Conservation (phyloP, 202 grass and related monocot genomes). For the Zoysia matrella region DNA sequence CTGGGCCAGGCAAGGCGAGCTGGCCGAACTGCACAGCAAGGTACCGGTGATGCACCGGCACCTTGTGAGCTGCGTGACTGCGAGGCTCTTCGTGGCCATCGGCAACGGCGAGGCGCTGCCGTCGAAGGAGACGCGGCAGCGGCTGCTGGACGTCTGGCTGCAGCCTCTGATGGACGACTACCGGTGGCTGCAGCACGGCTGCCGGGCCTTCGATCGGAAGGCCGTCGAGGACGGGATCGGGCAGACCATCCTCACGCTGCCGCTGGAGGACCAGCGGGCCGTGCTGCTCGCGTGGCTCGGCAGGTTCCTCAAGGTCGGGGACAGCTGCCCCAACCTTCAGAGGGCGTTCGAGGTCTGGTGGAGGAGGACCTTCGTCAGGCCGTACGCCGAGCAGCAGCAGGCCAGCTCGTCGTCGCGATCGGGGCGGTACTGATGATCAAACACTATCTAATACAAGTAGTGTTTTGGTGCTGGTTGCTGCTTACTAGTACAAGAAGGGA, state of each 20-base stretch:
- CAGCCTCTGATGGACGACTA: slow-evolving; percentile 81
- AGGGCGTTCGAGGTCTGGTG: slow-evolving; percentile 91
- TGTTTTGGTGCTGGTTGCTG: not conserved
- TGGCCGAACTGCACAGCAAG: slow-evolving; percentile 59
- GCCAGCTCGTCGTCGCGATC: slow-evolving; percentile 25
- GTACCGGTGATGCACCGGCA: slow-evolving; percentile 67
- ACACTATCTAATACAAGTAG: not conserved
- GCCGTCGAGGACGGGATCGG: slow-evolving; percentile 73
- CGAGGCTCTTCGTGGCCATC: slow-evolving; percentile 61
- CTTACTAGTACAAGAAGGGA: not conserved
- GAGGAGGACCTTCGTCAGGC: slow-evolving; percentile 83
- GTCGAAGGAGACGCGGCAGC: slow-evolving; percentile 51
- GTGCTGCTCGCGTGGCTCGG: slow-evolving; percentile 67
- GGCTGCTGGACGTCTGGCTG: slow-evolving; percentile 68
- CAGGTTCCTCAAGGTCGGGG: slow-evolving; percentile 60
- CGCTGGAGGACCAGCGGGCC: slow-evolving; percentile 69
- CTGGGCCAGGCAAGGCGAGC: slow-evolving; percentile 63
- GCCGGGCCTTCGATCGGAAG: slow-evolving; percentile 58
- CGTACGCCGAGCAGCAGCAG: slow-evolving; percentile 53
- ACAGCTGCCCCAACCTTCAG: slow-evolving; percentile 72
- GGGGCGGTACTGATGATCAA: slow-evolving; percentile 3
- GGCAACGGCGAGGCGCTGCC: slow-evolving; percentile 69
- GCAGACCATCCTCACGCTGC: slow-evolving; percentile 64
- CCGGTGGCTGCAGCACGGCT: slow-evolving; percentile 69
- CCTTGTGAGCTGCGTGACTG: slow-evolving; percentile 64